Base-by-base conservation (phyloP, 2,329 filamentous ascomycete genomes). In the Ophiosphaerella narmari region DNA sequence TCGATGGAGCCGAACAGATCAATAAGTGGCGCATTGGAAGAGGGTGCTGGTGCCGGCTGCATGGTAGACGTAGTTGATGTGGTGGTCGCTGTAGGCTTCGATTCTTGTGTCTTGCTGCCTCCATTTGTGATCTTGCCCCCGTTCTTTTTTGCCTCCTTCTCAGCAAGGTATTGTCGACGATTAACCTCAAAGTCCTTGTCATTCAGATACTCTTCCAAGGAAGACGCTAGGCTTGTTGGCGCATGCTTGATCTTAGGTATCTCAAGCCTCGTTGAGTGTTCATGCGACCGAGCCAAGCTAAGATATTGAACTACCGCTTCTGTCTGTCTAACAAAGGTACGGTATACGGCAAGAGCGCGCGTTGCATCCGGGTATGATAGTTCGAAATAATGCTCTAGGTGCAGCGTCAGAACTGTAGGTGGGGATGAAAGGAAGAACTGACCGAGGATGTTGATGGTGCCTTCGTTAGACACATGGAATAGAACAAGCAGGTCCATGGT, bases 201-300 rank as follows among this genome's bases (percentile, higher is more conserved):
- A 56, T 92, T 87, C 39, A 99, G 78, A 68, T 99, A 97, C 62
- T 99, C 94, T 71, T 97, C 91, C 23, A 99, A 81, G 48, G 96
- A 91, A 23, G 87, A 87, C 13, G 90, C 90, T 44, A 99, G 76
- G 68, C 94, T 96, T 1, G 95, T 92, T 1, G 94, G 95, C 5
- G 94, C 94, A 71, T 99, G 94, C 77, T 97, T 97, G 60, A 99
- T 82, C 77, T 96, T 97, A 8, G 94, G 94, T 7, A 99, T 95
- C 67, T 97, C 91, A 34, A 99, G 83, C 53, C 93, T 82, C 5
- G 94, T 99, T 57, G 92, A 90, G 68, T 92, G 88, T 75, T 97
- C 91, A 70, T 93, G 94, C 69, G 94, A 88, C 55, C 93, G 85
- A 38, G 94, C 94, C 37, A 93, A 82, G 62, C 87, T 87, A 39